phyloP scores from a whole-genome alignment of 225 moss, liverwort and hornwort species.

The Sphagnum contortum region DNA sequence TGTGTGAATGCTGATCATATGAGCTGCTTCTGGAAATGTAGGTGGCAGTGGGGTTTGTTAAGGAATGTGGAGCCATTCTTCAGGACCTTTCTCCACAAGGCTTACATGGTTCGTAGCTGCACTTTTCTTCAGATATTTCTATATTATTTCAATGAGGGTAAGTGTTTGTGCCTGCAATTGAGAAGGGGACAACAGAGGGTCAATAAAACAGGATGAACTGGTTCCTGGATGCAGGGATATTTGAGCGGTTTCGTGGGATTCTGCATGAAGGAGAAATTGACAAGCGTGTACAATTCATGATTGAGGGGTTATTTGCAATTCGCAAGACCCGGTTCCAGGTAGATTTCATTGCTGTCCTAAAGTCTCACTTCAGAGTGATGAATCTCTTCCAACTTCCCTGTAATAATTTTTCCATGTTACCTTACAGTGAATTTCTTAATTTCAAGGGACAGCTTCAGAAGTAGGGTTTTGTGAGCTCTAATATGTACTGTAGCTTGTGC shows the following conservation, averaged over 20 bases:
- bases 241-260: slow-evolving; percentile 84
- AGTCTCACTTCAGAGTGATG: background rate
- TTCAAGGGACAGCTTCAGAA: too few species aligned
- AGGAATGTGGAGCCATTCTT: slow-evolving; percentile 75
- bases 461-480: too few species aligned
- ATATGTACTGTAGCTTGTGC: too few species aligned
- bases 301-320: slow-evolving; percentile 80
- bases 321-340: slow-evolving; percentile 74
- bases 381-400: too few species aligned
- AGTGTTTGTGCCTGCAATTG: too few species aligned
- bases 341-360: background rate
- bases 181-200: too few species aligned
- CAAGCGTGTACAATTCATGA: slow-evolving; percentile 93
- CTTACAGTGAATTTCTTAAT: too few species aligned
- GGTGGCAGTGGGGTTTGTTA: slow-evolving; percentile 89
- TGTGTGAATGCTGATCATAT: too few species aligned
- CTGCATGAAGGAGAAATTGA: slow-evolving; percentile 81
- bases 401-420: too few species aligned
- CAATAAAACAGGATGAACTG: too few species aligned
- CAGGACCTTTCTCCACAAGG: slow-evolving; percentile 82
- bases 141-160: too few species aligned
- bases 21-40: slow-evolving; percentile 1
- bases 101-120: slow-evolving; percentile 27
- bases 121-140: too few species aligned
- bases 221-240: slow-evolving; percentile 28